Evolutionary conservation across 2,329 filamentous ascomycete genomes (phyloP).

Genomic region (Aureobasidium sp.): DNA sequence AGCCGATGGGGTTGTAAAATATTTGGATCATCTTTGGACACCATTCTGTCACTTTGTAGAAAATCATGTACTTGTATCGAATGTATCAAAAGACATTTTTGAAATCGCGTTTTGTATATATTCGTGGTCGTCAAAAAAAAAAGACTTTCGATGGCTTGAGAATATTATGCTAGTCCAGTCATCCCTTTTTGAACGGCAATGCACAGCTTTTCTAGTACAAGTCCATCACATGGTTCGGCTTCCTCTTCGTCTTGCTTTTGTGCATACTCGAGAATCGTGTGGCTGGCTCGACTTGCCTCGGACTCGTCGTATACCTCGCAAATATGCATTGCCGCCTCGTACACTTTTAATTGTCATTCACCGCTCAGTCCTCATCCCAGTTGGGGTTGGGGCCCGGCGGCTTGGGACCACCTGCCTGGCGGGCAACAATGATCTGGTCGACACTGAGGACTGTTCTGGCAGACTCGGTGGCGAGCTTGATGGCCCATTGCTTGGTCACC

Average conservation of each 20-base stretch:
- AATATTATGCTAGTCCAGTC: background rate
- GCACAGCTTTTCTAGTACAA: background rate
- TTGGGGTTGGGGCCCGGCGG: constrained; percentile 86
- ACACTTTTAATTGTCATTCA: background rate
- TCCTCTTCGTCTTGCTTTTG: background rate
- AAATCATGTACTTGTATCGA: background rate
- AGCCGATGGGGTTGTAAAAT: background rate
- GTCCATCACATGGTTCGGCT: background rate
- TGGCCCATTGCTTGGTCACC: constrained; percentile 90
- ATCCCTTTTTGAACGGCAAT: background rate
- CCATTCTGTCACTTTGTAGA: background rate
- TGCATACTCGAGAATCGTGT: background rate
- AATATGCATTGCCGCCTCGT: background rate
- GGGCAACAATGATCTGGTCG: constrained; percentile 97
- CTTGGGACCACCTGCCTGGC: constrained; percentile 95
- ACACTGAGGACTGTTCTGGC: constrained; percentile 91
- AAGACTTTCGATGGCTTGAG: background rate
- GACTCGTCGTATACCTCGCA: background rate
- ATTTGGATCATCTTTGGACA: background rate
- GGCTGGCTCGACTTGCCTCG: background rate
- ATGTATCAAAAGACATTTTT: background rate
- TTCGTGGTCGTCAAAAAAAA: background rate
- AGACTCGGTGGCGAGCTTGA: constrained; percentile 91
- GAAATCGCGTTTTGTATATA: background rate
- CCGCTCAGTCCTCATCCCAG: constrained; percentile 55